These are phyloP conservation scores for Zelopaecilomyces penicillatus DNA, from an alignment of 2,329 filamentous ascomycete species.

Conservation along the genomic window DNA sequence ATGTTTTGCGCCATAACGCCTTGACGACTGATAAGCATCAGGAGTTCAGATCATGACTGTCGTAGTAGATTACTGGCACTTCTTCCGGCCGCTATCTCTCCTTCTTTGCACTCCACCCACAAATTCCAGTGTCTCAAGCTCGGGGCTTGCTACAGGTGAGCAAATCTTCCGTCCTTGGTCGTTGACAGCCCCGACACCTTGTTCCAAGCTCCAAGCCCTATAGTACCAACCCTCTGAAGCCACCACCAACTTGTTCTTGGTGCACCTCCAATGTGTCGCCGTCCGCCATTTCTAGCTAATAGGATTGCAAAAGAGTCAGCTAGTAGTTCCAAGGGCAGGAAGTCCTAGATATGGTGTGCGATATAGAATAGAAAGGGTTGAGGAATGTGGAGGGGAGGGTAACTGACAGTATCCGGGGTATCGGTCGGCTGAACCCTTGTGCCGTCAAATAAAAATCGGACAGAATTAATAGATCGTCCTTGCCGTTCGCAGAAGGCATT, in stretches of 20 bases:
- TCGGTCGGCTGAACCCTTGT: slow-evolving; percentile 81
- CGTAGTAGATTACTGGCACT: slow-evolving; percentile 1
- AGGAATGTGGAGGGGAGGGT: not conserved
- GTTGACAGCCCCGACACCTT: too few species aligned
- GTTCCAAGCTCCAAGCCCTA: too few species aligned
- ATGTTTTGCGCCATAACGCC: too few species aligned
- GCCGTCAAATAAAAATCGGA: slow-evolving; percentile 95
- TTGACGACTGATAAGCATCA: not conserved
- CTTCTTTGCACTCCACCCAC: not conserved
- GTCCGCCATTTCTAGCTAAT: slow-evolving; percentile 89
- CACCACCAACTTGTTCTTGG: slow-evolving; percentile 92
- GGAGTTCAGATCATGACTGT: not conserved
- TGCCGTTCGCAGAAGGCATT: slow-evolving; percentile 94
- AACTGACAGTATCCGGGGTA: slow-evolving; percentile 81
- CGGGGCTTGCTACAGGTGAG: too few species aligned
- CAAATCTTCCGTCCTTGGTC: too few species aligned
- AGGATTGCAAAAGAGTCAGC: not conserved
- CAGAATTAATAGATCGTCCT: slow-evolving; percentile 75
- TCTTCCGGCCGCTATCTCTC: not conserved
- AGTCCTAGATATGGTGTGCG: too few species aligned
- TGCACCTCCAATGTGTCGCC: slow-evolving; percentile 95
- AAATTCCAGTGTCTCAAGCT: too few species aligned
- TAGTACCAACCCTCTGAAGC: slow-evolving; percentile 17
- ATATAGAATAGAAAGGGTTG: not conserved
- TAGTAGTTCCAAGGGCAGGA: not conserved